Conservation (phyloP, 306 rosid genomes). For the Fragaria nilgerrensis region DNA sequence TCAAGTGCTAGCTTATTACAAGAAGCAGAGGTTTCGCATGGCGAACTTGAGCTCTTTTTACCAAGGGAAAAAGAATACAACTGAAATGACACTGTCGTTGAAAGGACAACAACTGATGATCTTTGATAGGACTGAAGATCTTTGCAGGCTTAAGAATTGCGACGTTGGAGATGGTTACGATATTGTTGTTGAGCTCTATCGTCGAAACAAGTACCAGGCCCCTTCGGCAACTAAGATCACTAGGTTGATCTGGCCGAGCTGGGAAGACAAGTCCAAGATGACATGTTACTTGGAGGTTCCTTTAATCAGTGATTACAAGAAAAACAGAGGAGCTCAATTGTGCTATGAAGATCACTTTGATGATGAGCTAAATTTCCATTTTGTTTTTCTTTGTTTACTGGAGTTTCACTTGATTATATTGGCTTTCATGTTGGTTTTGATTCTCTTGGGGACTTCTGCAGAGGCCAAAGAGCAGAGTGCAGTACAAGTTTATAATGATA, state of each 20-base stretch:
- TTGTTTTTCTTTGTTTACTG: not conserved
- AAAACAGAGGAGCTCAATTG: not conserved
- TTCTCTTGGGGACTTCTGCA: not conserved
- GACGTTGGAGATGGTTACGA: not conserved
- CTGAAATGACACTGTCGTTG: not conserved
- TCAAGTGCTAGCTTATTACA: not conserved
- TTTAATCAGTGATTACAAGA: not conserved
- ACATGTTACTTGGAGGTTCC: not conserved
- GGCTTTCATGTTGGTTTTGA: not conserved
- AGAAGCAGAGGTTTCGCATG: conserved; percentile 2
- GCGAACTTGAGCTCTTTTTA: not conserved
- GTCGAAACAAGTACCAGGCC: not conserved
- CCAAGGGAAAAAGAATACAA: not conserved
- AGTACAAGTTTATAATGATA: not conserved
- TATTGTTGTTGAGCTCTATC: not conserved
- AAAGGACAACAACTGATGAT: not conserved
- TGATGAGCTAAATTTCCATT: not conserved
- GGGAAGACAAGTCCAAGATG: not conserved
- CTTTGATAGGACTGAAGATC: not conserved
- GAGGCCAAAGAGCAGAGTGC: not conserved
- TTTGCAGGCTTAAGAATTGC: not conserved
- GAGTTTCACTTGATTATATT: not conserved
- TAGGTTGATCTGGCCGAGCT: not conserved
- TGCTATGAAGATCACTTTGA: not conserved
- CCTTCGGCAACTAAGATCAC: not conserved